Evolutionary conservation across 805 yeast species (phyloP).

Genomic region (Metschnikowia matae): DNA sequence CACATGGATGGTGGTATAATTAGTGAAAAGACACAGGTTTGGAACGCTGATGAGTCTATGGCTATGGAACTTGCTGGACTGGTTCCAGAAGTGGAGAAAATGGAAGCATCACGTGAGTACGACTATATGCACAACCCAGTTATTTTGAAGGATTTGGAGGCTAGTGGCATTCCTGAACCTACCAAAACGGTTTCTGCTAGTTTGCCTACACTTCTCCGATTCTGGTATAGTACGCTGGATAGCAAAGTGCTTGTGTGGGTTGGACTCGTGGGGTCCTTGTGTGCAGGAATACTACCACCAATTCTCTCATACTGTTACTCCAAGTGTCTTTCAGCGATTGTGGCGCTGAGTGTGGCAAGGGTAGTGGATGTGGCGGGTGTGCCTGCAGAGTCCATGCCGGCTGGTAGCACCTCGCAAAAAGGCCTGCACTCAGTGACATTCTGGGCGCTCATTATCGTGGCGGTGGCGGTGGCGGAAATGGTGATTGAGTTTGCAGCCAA

Average conservation of each 20-base stretch:
- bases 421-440: constrained; percentile 1
- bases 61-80: neutral
- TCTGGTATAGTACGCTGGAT: constrained; percentile 20
- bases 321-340: constrained; percentile 57
- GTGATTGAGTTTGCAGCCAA: constrained; percentile 47
- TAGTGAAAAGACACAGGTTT: neutral
- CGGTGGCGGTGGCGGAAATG: constrained; percentile 67
- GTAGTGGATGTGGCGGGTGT: neutral
- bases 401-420: too few species aligned
- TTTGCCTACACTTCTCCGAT: constrained; percentile 21
- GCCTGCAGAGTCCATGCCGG: too few species aligned
- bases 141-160: neutral
- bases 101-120: neutral
- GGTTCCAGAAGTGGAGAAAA: neutral
- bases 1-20: constrained; percentile 40
- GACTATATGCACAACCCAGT: neutral
- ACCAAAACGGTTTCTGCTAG: constrained; percentile 19
- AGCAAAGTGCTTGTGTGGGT: constrained; percentile 27
- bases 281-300: constrained; percentile 67
- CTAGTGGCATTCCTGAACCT: neutral
- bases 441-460: constrained; percentile 64
- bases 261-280: constrained; percentile 52
- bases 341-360: constrained; percentile 12
- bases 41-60: neutral
- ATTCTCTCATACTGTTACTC: constrained; percentile 77